Conservation (phyloP, 1,139 yeast genomes). For the Pichia sp. region DNA sequence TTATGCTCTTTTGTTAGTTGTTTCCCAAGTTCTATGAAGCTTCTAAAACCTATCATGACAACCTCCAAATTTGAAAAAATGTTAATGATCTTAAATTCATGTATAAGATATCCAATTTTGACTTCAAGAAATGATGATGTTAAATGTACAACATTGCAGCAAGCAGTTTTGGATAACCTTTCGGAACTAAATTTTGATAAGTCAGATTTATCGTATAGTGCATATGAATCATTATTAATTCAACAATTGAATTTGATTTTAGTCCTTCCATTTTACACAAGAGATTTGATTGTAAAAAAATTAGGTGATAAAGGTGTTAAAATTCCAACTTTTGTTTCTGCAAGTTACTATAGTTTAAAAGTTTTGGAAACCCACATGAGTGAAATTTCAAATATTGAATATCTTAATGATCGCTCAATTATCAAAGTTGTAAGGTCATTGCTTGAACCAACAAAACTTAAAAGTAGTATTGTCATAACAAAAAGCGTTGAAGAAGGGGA, state of each 20-base stretch:
- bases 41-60: constrained; percentile 32
- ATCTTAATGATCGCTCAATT: constrained; percentile 45
- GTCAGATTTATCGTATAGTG: constrained; percentile 23
- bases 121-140: constrained; percentile 42
- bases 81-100: constrained; percentile 46
- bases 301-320: constrained; percentile 28
- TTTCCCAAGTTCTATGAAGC: constrained; percentile 41
- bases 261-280: constrained; percentile 53
- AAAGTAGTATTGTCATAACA: constrained; percentile 9
- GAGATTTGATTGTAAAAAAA: constrained; percentile 42
- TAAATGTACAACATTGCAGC: constrained; percentile 52
- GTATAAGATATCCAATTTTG: constrained; percentile 63
- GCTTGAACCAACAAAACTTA: constrained; percentile 33
- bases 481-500: constrained; percentile 5
- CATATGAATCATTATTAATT: constrained; percentile 41
- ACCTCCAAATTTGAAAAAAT: constrained; percentile 37
- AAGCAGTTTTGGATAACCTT: constrained; percentile 43
- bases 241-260: constrained; percentile 49
- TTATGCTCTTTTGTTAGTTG: constrained; percentile 45
- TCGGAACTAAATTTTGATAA: constrained; percentile 30
- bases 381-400: constrained; percentile 30
- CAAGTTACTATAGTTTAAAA: constrained; percentile 47
- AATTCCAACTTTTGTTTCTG: constrained; percentile 59
- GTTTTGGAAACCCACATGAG: constrained; percentile 37
- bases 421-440: constrained; percentile 35